Conservation (phyloP, 768 basidiomycete genomes). For the Calvatia gigantea region DNA sequence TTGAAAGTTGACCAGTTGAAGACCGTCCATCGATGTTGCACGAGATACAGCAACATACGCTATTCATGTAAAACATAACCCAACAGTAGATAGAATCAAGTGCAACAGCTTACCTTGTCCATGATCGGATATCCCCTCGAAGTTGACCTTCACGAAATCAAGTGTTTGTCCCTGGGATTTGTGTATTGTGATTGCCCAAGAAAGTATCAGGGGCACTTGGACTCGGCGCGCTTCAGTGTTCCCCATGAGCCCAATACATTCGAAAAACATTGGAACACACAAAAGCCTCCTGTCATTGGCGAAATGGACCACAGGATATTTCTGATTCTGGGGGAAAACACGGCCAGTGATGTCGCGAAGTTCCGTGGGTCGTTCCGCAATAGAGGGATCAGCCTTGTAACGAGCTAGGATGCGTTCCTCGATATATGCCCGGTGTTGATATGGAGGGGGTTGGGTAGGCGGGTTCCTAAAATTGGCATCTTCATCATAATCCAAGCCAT, state of each 20-base stretch:
- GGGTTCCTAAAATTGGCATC: background rate
- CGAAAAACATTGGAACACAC: constrained; percentile 53
- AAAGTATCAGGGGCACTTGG: constrained; percentile 56
- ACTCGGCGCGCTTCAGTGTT: constrained; percentile 53
- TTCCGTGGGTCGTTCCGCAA: background rate
- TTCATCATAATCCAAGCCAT: constrained; percentile 7
- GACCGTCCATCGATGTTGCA: constrained; percentile 56
- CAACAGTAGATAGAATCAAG: background rate
- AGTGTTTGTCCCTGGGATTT: constrained; percentile 90
- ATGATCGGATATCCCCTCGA: constrained; percentile 69
- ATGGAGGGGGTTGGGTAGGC: background rate
- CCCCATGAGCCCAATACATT: constrained; percentile 51
- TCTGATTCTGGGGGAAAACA: background rate
- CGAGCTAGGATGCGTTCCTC: background rate
- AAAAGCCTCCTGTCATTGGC: constrained; percentile 44
- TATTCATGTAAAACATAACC: constrained; percentile 17
- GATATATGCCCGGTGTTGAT: background rate
- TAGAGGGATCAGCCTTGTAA: background rate
- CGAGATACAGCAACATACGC: constrained; percentile 72
- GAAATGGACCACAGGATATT: constrained; percentile 65
- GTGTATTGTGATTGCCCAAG: constrained; percentile 86
- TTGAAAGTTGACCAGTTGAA: constrained; percentile 63
- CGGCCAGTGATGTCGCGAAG: background rate
- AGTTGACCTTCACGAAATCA: constrained; percentile 73
- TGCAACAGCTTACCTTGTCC: constrained; percentile 73